Percentiles rank a stretch among this genome's conserved stretches.
Conservation (phyloP, 345 rosid genomes). For the Gossypium sturtianum region DNA sequence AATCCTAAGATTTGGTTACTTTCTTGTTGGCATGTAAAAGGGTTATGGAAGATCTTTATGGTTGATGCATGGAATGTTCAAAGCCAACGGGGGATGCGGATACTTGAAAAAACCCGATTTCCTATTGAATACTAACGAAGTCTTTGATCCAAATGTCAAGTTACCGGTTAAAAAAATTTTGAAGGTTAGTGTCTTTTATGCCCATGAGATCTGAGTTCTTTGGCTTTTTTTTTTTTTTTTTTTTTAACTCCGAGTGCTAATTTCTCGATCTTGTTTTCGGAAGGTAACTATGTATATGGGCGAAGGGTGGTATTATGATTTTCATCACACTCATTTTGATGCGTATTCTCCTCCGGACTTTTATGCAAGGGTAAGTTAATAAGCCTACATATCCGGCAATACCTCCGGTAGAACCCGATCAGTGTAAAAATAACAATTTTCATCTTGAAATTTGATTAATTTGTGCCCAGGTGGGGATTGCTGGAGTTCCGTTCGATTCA, state of each 20-base stretch:
- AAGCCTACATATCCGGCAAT: neutral
- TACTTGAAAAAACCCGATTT: constrained; percentile 77
- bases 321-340: constrained; percentile 60
- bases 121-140: constrained; percentile 37
- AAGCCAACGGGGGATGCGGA: constrained; percentile 89
- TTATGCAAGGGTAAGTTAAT: constrained; percentile 57
- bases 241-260: neutral
- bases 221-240: neutral
- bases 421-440: neutral
- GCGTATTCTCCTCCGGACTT: constrained; percentile 40
- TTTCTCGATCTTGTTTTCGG: neutral
- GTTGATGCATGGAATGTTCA: constrained; percentile 97
- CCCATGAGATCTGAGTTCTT: neutral
- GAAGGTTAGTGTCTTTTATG: constrained; percentile 43
- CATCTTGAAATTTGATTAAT: neutral
- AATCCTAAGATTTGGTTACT: neutral
- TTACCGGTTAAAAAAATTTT: constrained; percentile 50
- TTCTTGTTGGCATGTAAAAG: constrained; percentile 20
- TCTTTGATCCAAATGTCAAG: constrained; percentile 55
- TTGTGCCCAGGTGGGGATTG: constrained; percentile 61
- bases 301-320: constrained; percentile 80
- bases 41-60: constrained; percentile 81
- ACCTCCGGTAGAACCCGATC: neutral
- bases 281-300: constrained; percentile 86
- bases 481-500: constrained; percentile 70